These are phyloP conservation scores for Solanum medicagineum DNA, from an alignment of 257 asterid genomes.

Conservation along the genomic window DNA sequence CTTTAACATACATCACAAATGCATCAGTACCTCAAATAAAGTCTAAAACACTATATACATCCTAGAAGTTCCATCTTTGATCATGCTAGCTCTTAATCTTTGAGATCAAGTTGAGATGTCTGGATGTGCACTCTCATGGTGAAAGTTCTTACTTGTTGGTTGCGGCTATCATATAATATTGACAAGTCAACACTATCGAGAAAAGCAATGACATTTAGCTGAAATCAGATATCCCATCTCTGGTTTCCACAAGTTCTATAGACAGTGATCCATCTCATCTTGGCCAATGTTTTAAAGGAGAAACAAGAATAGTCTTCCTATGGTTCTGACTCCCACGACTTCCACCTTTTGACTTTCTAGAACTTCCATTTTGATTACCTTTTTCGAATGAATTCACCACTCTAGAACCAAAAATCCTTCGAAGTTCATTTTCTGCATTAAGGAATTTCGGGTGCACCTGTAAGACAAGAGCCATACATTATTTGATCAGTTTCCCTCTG, in stretches of 20 bases:
- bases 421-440: constrained; percentile 81
- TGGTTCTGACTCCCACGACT: constrained; percentile 63
- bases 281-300: constrained; percentile 89
- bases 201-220: constrained; percentile 23
- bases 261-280: constrained; percentile 92
- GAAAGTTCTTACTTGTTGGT: no score
- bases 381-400: constrained; percentile 74
- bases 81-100: no score
- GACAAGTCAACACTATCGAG: background rate
- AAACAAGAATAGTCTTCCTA: constrained; percentile 66
- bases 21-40: no score
- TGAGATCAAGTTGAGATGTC: no score
- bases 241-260: constrained; percentile 74
- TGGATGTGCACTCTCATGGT: no score
- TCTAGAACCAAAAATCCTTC: constrained; percentile 83
- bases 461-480: constrained; percentile 29
- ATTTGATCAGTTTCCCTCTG: constrained; percentile 19
- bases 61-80: no score
- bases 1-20: no score
- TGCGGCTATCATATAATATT: background rate
- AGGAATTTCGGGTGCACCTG: constrained; percentile 77
- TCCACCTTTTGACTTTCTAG: constrained; percentile 53
- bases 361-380: constrained; percentile 39
- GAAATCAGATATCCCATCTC: constrained; percentile 55
- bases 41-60: no score